phyloP scores from a whole-genome alignment of 192 early-diverging fungal genomes.

The Chytriomyces sp. region DNA sequence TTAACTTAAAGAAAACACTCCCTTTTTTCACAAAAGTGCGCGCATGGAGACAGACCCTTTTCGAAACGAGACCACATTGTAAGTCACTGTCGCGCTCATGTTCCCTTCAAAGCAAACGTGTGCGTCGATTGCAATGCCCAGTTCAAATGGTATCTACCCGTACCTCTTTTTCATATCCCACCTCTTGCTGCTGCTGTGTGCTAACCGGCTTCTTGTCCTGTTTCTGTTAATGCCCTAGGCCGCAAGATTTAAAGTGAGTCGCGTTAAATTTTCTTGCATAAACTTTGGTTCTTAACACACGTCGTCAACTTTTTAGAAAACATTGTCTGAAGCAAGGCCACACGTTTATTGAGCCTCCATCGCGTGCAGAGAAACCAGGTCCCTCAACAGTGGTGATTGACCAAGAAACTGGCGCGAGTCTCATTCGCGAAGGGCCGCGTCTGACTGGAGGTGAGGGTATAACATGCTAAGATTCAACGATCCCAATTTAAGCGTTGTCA shows the following conservation, averaged over 20 bases:
- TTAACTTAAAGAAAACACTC: too few relatives aligned
- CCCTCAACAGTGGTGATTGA: conserved; percentile 13
- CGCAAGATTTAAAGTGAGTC: conserved; percentile 27
- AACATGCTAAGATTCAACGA: neutral
- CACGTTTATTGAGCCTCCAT: conserved; percentile 14
- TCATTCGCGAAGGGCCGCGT: conserved; percentile 21
- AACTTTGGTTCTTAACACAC: neutral
- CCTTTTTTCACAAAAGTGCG: neutral
- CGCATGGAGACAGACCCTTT: conserved; percentile 24
- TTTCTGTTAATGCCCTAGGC: neutral
- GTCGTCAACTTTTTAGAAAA: conserved; percentile 1
- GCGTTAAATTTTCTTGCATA: neutral
- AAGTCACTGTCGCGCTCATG: conserved; percentile 76
- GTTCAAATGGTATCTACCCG: conserved; percentile 23
- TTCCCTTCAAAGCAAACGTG: conserved; percentile 82
- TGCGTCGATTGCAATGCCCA: conserved; percentile 55
- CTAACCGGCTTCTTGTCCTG: neutral
- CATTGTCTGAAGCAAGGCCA: conserved; percentile 19
- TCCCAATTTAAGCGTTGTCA: neutral
- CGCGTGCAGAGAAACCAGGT: neutral
- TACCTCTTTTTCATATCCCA: neutral
- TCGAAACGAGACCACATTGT: conserved; percentile 34
- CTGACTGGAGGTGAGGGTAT: conserved; percentile 16
- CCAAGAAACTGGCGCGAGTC: conserved; percentile 1
- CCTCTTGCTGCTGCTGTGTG: neutral